Evolutionary conservation across 2,329 filamentous ascomycete genomes (phyloP).

Genomic region (Cordyceps tenuipes): DNA sequence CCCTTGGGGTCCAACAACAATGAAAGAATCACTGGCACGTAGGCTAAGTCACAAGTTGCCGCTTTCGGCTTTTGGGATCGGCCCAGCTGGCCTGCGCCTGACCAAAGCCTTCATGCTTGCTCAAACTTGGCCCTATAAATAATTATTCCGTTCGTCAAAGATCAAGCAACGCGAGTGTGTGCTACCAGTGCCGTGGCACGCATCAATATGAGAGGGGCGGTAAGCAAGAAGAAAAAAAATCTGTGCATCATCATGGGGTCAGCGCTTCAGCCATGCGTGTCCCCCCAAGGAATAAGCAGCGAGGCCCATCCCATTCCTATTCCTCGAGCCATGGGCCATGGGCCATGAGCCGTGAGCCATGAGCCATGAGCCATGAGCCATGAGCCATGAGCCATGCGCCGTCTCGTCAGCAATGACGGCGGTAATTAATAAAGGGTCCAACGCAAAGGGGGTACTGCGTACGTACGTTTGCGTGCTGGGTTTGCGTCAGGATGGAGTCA

Average conservation of each 20-base stretch:
- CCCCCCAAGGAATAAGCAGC: neutral
- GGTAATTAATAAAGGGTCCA: neutral
- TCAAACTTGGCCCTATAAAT: neutral
- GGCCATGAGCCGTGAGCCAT: neutral
- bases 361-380: neutral
- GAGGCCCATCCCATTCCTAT: neutral
- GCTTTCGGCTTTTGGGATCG: neutral
- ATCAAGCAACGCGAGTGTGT: neutral
- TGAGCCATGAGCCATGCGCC: neutral
- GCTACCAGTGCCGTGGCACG: neutral
- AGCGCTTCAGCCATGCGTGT: constrained; percentile 2
- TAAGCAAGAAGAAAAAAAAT: neutral
- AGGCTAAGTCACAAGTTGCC: neutral
- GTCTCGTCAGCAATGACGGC: neutral
- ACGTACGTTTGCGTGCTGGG: neutral
- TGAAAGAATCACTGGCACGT: neutral
- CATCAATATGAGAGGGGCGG: neutral
- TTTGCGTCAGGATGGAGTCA: neutral
- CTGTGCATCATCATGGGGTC: constrained; percentile 2
- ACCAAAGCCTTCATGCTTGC: constrained; percentile 9
- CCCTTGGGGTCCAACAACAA: neutral
- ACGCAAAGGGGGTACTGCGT: neutral
- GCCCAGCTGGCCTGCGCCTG: constrained; percentile 13
- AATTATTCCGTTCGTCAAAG: neutral
- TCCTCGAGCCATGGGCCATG: neutral